Evolutionary conservation across 2,329 filamentous ascomycete species (phyloP), one percentile per base, ranked within the genome.

Genomic region (Lasiodiplodia citricola): DNA sequence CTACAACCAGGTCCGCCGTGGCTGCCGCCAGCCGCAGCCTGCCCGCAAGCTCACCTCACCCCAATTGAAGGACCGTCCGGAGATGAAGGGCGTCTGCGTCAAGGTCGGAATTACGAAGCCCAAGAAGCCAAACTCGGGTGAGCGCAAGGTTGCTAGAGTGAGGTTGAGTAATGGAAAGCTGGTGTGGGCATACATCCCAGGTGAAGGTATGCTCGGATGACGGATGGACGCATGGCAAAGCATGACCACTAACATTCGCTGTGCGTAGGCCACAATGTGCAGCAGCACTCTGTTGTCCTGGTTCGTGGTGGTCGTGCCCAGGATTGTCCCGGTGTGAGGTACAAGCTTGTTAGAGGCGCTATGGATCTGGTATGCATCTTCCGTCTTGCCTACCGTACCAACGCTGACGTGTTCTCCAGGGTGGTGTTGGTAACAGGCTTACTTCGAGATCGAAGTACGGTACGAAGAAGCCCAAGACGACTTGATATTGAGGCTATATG

Each of bases 81-180:
- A 92, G 77, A 90, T 97, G 83, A 98, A 98, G 85, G 96, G 95
- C 74, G 96, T 99, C 47, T 98, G 96, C 81, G 84, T 99, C 72
- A 94, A 96, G 79, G 96, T 98, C 70, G 94, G 93, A 76, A 92
- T 94, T 74, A 94, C 92, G 75, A 94, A 96, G 77, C 96, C 96
- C 68, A 99, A 99, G 90, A 99, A 99, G 83, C 96, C 96, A 73
- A 99, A 99, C 82, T 99, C 96, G 35, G 96, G 94, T 68, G 94
- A 98, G 86, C 87, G 96, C 72, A 99, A 99, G 86, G 96, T 93
- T 69, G 95, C 95, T 2, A 93, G 95, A 85, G 91, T 99, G 23
- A 87, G 94, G 74, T 84, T 99, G 78, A 96, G 92, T 70, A 94
- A 89, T 72, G 96, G 96, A 67, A 93, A 90, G 78, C 87, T 96